These are phyloP conservation scores for Ceratocystis diversiconidia DNA, from an alignment of 2,329 filamentous ascomycete species.

Conservation along the genomic window DNA sequence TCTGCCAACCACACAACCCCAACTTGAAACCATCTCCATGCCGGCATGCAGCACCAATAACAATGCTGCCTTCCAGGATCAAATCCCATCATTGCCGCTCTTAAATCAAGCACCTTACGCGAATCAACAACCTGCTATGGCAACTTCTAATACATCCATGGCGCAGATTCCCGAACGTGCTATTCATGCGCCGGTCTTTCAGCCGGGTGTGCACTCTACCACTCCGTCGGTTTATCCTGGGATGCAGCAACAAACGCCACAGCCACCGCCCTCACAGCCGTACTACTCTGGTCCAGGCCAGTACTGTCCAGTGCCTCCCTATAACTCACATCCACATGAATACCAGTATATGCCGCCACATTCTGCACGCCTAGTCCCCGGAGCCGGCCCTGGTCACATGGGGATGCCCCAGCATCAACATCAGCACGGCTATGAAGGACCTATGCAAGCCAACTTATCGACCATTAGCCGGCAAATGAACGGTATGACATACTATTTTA, in stretches of 20 bases:
- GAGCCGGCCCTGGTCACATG: conserved; percentile 29
- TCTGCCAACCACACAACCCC: conserved; percentile 35
- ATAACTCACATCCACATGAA: conserved; percentile 24
- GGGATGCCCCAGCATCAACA: neutral
- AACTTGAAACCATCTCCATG: conserved; percentile 32
- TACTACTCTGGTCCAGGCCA: neutral
- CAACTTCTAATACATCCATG: conserved; percentile 32
- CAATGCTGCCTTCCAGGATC: neutral
- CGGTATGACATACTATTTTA: conserved; percentile 88
- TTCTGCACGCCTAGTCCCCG: conserved; percentile 20
- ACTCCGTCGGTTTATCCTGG: conserved; percentile 38
- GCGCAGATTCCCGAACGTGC: conserved; percentile 88
- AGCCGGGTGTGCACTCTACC: conserved; percentile 36
- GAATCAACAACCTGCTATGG: neutral
- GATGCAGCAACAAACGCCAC: conserved; percentile 28
- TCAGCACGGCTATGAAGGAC: neutral
- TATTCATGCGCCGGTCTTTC: conserved; percentile 81
- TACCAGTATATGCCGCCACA: conserved; percentile 22
- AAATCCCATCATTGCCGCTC: neutral
- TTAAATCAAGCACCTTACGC: neutral
- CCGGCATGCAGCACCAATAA: conserved; percentile 38
- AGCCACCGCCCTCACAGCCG: neutral
- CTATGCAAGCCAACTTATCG: neutral
- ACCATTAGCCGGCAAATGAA: conserved; percentile 72
- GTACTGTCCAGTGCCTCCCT: neutral